Percentiles rank a stretch among this genome's conserved stretches.
phyloP scores from a whole-genome alignment of 495 filamentous ascomycete species.

The Hyphodiscus hymeniophilus region DNA sequence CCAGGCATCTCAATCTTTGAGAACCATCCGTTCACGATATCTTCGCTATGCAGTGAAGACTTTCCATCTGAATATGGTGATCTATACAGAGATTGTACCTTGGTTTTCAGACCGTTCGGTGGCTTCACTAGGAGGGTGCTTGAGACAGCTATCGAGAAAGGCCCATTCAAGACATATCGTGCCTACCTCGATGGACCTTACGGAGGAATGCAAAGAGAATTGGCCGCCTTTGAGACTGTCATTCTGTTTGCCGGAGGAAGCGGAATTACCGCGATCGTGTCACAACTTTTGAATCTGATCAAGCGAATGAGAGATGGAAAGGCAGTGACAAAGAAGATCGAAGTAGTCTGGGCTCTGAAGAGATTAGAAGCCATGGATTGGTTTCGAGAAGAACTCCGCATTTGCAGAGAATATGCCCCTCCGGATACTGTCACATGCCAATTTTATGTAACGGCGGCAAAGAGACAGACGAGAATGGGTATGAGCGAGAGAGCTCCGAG shows the following conservation, averaged over 20 bases:
- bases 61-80: conserved; percentile 85
- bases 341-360: conserved; percentile 88
- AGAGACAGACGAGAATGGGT: conserved; percentile 38
- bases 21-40: conserved; percentile 93
- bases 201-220: conserved; percentile 83
- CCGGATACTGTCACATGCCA: conserved; percentile 81
- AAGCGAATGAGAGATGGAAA: conserved; percentile 92
- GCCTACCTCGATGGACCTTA: conserved; percentile 92
- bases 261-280: conserved; percentile 88
- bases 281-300: conserved; percentile 82
- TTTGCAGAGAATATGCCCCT: conserved; percentile 78
- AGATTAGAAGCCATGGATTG: conserved; percentile 89
- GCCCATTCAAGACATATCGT: conserved; percentile 78
- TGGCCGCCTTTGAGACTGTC: conserved; percentile 89
- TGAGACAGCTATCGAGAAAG: conserved; percentile 66
- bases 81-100: conserved; percentile 74
- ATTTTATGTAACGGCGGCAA: conserved; percentile 80
- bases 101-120: conserved; percentile 85
- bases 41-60: conserved; percentile 75
- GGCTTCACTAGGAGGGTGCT: conserved; percentile 82
- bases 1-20: conserved; percentile 82
- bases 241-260: conserved; percentile 89
- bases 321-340: conserved; percentile 81
- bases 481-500: conserved; percentile 41
- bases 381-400: conserved; percentile 92